A percentile compares a stretch with the other conserved stretches of the same genome.
Conservation (phyloP, 768 basidiomycete genomes). For the Porphyrellus cyaneotinctus region DNA sequence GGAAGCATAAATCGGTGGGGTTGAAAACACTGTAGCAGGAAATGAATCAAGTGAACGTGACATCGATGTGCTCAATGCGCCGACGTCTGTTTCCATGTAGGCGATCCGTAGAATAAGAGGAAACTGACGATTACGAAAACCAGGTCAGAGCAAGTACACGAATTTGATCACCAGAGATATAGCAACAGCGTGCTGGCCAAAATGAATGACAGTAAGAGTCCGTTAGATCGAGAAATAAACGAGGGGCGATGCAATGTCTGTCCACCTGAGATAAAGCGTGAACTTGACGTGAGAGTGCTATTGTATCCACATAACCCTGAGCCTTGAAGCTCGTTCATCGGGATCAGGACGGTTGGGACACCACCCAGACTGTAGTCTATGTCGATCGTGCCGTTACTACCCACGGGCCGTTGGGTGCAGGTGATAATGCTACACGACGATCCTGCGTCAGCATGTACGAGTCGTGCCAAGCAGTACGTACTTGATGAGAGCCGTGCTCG, state of each 20-base stretch:
- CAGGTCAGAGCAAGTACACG: not conserved
- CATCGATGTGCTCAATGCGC: not conserved
- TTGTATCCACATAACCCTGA: constrained; percentile 38
- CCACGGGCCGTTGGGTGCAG: constrained; percentile 66
- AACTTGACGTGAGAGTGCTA: not conserved
- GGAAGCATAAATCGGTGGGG: constrained; percentile 14
- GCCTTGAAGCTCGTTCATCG: constrained; percentile 31
- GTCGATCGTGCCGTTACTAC: constrained; percentile 57
- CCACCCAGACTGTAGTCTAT: constrained; percentile 65
- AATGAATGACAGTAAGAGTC: constrained; percentile 5
- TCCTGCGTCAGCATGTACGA: not conserved
- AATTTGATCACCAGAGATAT: constrained; percentile 3
- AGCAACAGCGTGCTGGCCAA: constrained; percentile 3
- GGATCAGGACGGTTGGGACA: constrained; percentile 52
- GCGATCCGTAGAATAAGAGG: not conserved
- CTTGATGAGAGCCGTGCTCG: constrained; percentile 53
- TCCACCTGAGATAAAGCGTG: constrained; percentile 6
- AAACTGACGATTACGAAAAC: not conserved
- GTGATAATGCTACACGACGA: constrained; percentile 47
- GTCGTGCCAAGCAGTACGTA: constrained; percentile 30
- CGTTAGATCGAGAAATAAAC: not conserved
- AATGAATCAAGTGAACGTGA: not conserved
- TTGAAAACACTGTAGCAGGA: not conserved
- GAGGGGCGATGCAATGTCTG: not conserved
- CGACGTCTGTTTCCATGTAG: not conserved